Evolutionary conservation across 306 rosid species (phyloP), one percentile per base, ranked within the genome.

Genomic region (Boehmeria nivea): DNA sequence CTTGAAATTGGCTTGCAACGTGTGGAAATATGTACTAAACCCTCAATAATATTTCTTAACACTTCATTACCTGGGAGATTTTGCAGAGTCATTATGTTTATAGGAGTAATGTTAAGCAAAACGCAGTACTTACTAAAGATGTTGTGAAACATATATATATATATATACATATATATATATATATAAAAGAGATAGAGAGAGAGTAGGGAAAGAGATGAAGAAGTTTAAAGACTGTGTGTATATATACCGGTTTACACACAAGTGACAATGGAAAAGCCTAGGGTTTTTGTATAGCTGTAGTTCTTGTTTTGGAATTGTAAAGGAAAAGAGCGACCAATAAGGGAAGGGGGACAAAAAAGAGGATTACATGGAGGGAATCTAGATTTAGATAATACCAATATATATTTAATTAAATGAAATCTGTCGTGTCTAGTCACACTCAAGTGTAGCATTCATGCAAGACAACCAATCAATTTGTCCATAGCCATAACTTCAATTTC

Each of bases 371-470:
- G 81, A 80, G 74, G 81, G 66, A 67, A 66, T 61, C 61, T 51
- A 54, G 60, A 72, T 38, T 60, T 54, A 47, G 80, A 77, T 72
- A 56, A 61, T 71, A 61, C 76, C 62, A 72, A 37, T 71, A 63
- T 60, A 16, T 18, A 12, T 13, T 14, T 42, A n/a, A 8, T 19
- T 9, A 44, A 16, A 9, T 60, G 61, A 51, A 80, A 68, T 63
- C 69, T 60, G 76, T 72, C 77, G 70, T 72, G 85, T 76, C 78
- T 74, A 61, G 84, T 80, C 87, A 83, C 83, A 75, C 72, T 82
- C 83, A 71, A 48, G 47, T 66, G 81, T 66, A 76, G 81, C 86
- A 78, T 76, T 76, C 81, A 77, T 81, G 86, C 80, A 83, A 78
- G 80, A 73, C 82, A 80, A 69, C 82, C 85, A 67, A 71, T 80